These are phyloP conservation scores for Cryoendolithus antarcticus DNA, from an alignment of 2,329 filamentous ascomycete species.

Conservation along the genomic window DNA sequence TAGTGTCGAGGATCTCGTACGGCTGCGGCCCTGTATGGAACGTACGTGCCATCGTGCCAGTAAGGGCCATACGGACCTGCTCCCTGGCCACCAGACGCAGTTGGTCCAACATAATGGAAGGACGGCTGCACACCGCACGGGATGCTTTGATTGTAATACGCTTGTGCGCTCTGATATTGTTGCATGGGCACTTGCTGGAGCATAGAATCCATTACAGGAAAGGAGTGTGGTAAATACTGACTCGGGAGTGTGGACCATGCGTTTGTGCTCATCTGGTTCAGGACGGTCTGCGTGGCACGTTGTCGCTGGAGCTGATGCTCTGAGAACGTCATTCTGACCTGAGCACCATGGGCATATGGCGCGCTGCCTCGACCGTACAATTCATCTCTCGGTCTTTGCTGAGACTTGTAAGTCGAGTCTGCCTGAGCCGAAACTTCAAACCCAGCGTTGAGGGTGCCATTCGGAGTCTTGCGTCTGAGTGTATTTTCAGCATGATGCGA, in stretches of 20 bases:
- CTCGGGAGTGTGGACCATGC: conserved; percentile 1
- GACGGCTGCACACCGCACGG: conserved; percentile 48
- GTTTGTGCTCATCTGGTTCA: background rate
- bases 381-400: conserved; percentile 53
- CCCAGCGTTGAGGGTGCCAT: conserved; percentile 76
- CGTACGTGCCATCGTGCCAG: conserved; percentile 50
- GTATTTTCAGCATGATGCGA: conserved; percentile 50
- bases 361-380: conserved; percentile 27
- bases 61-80: conserved; percentile 48
- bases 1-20: conserved; percentile 40
- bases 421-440: conserved; percentile 61
- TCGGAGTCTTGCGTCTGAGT: conserved; percentile 82
- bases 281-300: conserved; percentile 7
- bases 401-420: conserved; percentile 53
- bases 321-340: conserved; percentile 17
- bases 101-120: conserved; percentile 47
- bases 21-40: conserved; percentile 47
- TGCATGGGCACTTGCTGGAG: conserved; percentile 43
- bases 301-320: conserved; percentile 20
- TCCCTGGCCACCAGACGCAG: conserved; percentile 44
- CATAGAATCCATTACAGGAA: conserved; percentile 47
- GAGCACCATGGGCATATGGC: conserved; percentile 8
- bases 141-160: conserved; percentile 34
- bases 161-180: conserved; percentile 20
- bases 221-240: conserved; percentile 2